Evolutionary conservation across 2,329 filamentous ascomycete species (phyloP), one percentile per base, ranked within the genome.

Genomic region (Fusarium torreyae): DNA sequence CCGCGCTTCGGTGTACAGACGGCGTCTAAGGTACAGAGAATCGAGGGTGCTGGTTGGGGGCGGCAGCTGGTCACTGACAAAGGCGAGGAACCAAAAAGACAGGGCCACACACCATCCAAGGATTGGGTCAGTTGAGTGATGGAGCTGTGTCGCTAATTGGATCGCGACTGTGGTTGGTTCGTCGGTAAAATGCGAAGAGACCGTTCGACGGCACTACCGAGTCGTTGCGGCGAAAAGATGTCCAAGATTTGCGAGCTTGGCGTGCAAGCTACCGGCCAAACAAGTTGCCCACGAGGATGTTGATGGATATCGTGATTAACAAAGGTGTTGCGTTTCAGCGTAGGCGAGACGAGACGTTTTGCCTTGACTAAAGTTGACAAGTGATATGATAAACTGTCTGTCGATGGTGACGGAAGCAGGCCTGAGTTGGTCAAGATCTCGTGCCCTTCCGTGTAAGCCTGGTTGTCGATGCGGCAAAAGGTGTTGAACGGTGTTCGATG

Each of bases 91-190:
- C 71, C 70, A 73, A 65, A 46, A 67, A 48, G 63, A 63, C 39
- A 74, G 63, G 68, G 59, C 66, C 63, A 73, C 71, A 74, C 72
- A 74, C 72, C 66, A 74, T 68, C 59, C 58, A 69, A 34, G 53
- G 50, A 56, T 42, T 51, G 50, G 62, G 66, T 66, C 49, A 63
- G 59, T 56, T 57, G 57, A 44, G 53, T 50, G 48, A 69, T 50
- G 66, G 69, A 65, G 40, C 39, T 60, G 36, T 62, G 44, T 70
- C 48, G 57, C 54, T 68, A 50, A 31, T 39, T 28, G 45, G 44
- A 50, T 63, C 62, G 61, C 43, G 51, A 55, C 49, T 43, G 64
- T 69, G 69, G 71, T 74, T 74, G 71, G 66, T 52, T 56, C 15
- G 53, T 58, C 54, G 58, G 64, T 52, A 59, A 62, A 62, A 66